Percentiles rank a stretch among this genome's conserved stretches.
These are phyloP conservation scores for Vitis cinerea DNA, from an alignment of 164 flowering plant genomes.

Conservation along the genomic window DNA sequence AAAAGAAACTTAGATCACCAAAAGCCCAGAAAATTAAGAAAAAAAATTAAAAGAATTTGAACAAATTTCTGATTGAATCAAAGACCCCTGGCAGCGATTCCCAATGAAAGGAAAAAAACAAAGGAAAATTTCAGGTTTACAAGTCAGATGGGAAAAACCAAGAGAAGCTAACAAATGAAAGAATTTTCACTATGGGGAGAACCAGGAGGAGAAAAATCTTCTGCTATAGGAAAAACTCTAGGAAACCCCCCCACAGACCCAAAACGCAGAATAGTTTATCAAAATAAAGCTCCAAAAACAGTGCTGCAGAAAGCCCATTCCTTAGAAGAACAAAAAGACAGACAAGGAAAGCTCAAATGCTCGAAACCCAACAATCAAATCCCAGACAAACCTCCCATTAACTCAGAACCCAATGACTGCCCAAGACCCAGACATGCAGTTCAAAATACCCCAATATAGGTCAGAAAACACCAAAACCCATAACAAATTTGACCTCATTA, in stretches of 20 bases:
- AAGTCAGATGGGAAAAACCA: background rate
- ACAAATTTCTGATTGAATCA: background rate
- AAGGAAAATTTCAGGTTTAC: background rate
- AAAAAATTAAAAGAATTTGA: background rate
- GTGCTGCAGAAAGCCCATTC: background rate
- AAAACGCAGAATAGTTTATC: background rate
- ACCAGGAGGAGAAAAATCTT: too few species aligned
- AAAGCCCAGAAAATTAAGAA: background rate
- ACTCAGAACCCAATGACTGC: background rate
- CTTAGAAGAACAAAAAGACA: background rate
- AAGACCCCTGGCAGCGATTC: too few species aligned
- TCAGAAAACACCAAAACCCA: constrained; percentile 7
- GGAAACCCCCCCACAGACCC: background rate
- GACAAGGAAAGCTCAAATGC: constrained; percentile 5
- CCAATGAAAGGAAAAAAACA: background rate
- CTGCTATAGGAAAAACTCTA: background rate
- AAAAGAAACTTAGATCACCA: background rate
- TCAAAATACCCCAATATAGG: background rate
- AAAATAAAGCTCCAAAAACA: background rate
- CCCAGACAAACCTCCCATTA: background rate
- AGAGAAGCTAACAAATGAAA: background rate
- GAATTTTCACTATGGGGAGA: background rate
- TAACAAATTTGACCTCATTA: constrained; percentile 21
- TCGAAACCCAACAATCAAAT: constrained; percentile 1
- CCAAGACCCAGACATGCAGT: background rate